These are phyloP conservation scores for Puya raimondii DNA, from an alignment of 176 grass and related monocot genomes.

Conservation along the genomic window DNA sequence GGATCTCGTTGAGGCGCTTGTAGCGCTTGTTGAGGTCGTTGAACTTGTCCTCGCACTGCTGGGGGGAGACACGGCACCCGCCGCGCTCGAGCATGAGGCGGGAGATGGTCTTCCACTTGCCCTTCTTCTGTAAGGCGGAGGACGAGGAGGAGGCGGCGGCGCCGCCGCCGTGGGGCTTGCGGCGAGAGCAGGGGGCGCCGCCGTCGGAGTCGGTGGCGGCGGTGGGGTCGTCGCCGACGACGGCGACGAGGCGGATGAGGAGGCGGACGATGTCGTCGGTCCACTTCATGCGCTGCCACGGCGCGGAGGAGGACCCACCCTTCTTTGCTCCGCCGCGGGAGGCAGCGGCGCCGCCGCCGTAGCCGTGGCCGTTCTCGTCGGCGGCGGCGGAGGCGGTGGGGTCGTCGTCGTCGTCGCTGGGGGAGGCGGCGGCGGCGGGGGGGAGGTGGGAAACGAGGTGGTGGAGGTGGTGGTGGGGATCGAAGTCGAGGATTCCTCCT, in stretches of 20 bases:
- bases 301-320: not conserved
- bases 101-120: slow-evolving; percentile 66
- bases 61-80: slow-evolving; percentile 50
- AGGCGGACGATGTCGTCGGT: slow-evolving; percentile 57
- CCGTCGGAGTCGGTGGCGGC: slow-evolving; percentile 27
- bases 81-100: slow-evolving; percentile 45
- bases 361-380: not conserved
- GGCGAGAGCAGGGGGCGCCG: slow-evolving; percentile 11
- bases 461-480: not conserved
- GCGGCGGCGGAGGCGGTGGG: not conserved
- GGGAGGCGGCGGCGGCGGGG: not conserved
- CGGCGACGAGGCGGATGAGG: slow-evolving; percentile 42
- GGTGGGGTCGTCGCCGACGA: slow-evolving; percentile 35
- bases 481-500: not conserved
- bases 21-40: slow-evolving; percentile 79
- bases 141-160: slow-evolving; percentile 23
- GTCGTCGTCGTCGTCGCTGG: not conserved
- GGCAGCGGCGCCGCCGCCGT: not conserved
- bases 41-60: slow-evolving; percentile 72
- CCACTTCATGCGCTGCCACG: slow-evolving; percentile 65
- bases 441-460: not conserved
- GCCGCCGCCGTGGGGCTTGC: slow-evolving; percentile 29
- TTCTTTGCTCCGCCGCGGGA: slow-evolving; percentile 26
- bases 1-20: slow-evolving; percentile 54
- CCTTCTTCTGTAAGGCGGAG: slow-evolving; percentile 50